Evolutionary conservation across 2,329 filamentous ascomycete genomes (phyloP), one percentile per base, ranked within the genome.

Genomic region (Stagonosporopsis rhizophila): DNA sequence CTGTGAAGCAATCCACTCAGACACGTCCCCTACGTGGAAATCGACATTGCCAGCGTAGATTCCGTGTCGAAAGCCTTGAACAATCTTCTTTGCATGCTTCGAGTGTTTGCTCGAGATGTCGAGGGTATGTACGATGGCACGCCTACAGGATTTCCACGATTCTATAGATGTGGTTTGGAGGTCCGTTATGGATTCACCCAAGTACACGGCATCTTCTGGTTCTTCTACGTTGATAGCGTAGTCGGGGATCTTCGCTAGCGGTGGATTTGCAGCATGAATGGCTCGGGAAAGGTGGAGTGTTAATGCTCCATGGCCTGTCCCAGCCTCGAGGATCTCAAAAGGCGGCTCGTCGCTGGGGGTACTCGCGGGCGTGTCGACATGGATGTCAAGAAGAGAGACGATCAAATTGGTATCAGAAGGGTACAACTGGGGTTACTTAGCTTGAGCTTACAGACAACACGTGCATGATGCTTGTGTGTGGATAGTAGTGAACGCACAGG

Each of bases 301-400:
- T 55, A 95, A 76, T 30, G 88, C 87, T 55, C 91, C 91, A 80
- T 93, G 90, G n/a, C 91, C 91, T 3, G 91, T 95, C 15, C 91
- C 91, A 42, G 90, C 90, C 75, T 95, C 91, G 48, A 95, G 87
- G 40, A 95, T 90, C 70, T 94, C 89, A 12, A 93, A 74, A 0
- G 82, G 84, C 8, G 68, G 79, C 74, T 46, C 59, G 35, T 52
- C 53, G 52, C 19, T 58, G 32, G 77, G 72, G 6, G 75, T 77
- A 68, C 34, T 67, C 61, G 27, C 77, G 14, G 66, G 64, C 2
- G 65, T 67, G 65, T 66, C 77, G 27, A 86, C 83, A 71, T 94
- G 87, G 40, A 95, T 81, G 71, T 95, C 90, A 20, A 96, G 82
- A 22, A 93, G 80, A 1, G 86, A 89, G 34, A 92, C 87, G 48